Base-by-base conservation (phyloP, 306 rosid species). In the Rubus parviflorus region DNA sequence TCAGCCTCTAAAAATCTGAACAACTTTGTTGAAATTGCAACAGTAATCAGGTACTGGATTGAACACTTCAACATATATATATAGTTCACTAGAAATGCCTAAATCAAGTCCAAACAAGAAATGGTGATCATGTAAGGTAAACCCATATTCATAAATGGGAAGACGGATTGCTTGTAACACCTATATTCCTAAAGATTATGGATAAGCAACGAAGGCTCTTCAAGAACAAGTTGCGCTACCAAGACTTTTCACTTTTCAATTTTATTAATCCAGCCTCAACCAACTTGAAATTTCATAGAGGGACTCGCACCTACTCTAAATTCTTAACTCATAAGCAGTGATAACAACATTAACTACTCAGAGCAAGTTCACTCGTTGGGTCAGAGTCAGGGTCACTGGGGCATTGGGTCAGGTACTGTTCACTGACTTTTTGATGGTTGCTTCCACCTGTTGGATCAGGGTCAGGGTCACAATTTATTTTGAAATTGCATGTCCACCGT, bases 181-280 rank as follows among this genome's bases (percentile, higher is more conserved):
- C 3, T 41, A 35, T 40, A 17, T 45, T 9, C 17, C 69, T 38
- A 30, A 70, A 11, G 30, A 70, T 2, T 16, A 6, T 47, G 12
- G 2, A 70, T 35, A 71, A 16, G 56, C 47, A 25, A 17, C 7
- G 13, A 14, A 25, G 3, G 75, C 5, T 30, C 9, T 19, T 6
- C 19, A 30, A 49, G 43, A 70, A 51, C 4, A 30, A 30, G 75
- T 51, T 35, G 58, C 62, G 1, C 2, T 35, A 51, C 53, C 53
- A 68, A 68, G 51, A 20, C 6, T 68, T 57, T 20, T 43, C 53
- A 69, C 58, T 47, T 69, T 69, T 69, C 11, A 2, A 47, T 69
- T 70, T 16, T 70, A 30, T 35, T 70, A 51, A 16, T 49, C 46
- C 45, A 37, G 68, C 68, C 25, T 7, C 74, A 48, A 70, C 16